These are phyloP conservation scores for Astragalus glycyphyllos DNA, from an alignment of 306 rosid genomes.

Conservation along the genomic window DNA sequence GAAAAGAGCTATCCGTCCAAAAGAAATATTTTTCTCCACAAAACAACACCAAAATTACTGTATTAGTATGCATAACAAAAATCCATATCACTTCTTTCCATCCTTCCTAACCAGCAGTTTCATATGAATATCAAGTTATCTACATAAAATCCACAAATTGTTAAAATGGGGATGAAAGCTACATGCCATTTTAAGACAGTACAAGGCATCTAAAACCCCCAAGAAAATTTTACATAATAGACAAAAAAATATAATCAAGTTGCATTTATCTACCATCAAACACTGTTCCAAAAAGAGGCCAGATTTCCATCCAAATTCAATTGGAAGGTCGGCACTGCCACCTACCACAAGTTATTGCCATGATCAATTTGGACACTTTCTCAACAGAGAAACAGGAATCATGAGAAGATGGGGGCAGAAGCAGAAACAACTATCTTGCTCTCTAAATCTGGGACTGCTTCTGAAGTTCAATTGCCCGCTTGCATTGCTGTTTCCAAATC, in stretches of 20 bases:
- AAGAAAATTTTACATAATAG: no score
- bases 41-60: slow-evolving; percentile 9
- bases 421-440: no score
- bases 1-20: not conserved
- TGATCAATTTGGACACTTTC: slow-evolving; percentile 15
- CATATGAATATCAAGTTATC: slow-evolving; percentile 23
- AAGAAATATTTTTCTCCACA: slow-evolving; percentile 8
- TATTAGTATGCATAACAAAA: slow-evolving; percentile 38
- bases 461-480: no score
- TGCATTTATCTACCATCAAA: slow-evolving; percentile 27
- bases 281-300: slow-evolving; percentile 6
- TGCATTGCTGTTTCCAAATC: no score
- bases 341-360: slow-evolving; percentile 29
- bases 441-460: no score
- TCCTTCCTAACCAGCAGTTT: slow-evolving; percentile 12
- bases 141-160: slow-evolving; percentile 9
- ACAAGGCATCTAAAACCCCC: slow-evolving; percentile 21
- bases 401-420: slow-evolving; percentile 5
- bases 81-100: slow-evolving; percentile 1
- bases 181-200: slow-evolving; percentile 12
- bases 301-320: slow-evolving; percentile 16
- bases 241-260: slow-evolving; percentile 16
- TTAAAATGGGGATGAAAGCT: slow-evolving; percentile 15
- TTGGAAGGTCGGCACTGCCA: not conserved
- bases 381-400: slow-evolving; percentile 7